Conservation (phyloP, 2,329 filamentous ascomycete genomes). For the Calonectria crousiana region DNA sequence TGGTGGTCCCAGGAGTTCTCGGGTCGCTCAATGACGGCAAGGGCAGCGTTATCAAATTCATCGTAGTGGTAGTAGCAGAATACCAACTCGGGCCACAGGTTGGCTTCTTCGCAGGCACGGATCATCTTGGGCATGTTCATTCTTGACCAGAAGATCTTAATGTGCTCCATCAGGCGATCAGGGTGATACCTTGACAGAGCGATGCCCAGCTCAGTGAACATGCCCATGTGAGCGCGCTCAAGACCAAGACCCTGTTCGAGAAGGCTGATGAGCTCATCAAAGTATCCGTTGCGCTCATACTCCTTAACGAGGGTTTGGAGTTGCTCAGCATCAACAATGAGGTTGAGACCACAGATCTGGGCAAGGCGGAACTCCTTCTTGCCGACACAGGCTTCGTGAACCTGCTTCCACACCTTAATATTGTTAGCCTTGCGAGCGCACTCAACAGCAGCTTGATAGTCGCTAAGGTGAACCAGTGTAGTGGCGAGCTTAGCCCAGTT, state of each 20-base stretch:
- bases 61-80: conserved; percentile 99
- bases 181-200: conserved; percentile 95
- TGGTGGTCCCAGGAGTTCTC: conserved; percentile 99
- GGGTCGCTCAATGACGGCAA: conserved; percentile 97
- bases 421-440: conserved; percentile 99
- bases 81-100: conserved; percentile 96
- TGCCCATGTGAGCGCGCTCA: conserved; percentile 93
- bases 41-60: conserved; percentile 95
- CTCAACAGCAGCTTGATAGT: conserved; percentile 98
- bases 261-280: conserved; percentile 95
- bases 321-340: conserved; percentile 98
- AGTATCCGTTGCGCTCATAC: conserved; percentile 97
- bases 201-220: conserved; percentile 95
- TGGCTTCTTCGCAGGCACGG: conserved; percentile 90
- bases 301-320: conserved; percentile 92
- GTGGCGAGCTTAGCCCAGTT: conserved; percentile 99
- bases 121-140: conserved; percentile 99
- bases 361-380: conserved; percentile 99
- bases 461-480: conserved; percentile 94
- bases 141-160: conserved; percentile 97
- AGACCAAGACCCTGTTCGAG: conserved; percentile 95
- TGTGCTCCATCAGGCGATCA: conserved; percentile 96
- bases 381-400: conserved; percentile 93
- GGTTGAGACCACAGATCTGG: conserved; percentile 97
- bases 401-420: conserved; percentile 99